A percentile compares a stretch with the other conserved stretches of the same genome.
These are phyloP conservation scores for Madurella fahalii DNA, from an alignment of 2,329 filamentous ascomycete genomes.

Conservation along the genomic window DNA sequence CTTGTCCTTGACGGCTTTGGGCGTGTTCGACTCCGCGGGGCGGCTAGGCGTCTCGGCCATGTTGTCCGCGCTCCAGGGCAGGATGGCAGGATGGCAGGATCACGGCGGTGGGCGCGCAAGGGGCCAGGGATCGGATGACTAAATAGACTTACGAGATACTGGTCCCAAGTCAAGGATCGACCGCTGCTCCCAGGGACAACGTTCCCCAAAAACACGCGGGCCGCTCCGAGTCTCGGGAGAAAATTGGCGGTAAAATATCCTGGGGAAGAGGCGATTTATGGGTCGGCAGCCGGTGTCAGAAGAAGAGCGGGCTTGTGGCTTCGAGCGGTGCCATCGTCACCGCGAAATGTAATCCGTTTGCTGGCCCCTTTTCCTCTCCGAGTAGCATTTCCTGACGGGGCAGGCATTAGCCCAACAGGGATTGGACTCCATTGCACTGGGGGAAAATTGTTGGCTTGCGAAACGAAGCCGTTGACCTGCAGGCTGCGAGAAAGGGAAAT, in stretches of 20 bases:
- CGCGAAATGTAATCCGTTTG: slow-evolving; percentile 11
- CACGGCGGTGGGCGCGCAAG: not conserved
- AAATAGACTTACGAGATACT: not conserved
- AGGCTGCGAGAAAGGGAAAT: slow-evolving; percentile 2
- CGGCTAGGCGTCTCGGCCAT: slow-evolving; percentile 31
- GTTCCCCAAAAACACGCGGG: no score
- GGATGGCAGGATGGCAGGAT: not conserved
- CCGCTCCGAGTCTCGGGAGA: no score
- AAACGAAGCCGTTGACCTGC: not conserved
- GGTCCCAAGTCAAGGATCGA: no score
- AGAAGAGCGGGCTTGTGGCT: slow-evolving; percentile 9
- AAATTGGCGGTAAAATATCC: no score
- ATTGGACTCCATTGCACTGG: not conserved
- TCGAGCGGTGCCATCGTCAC: slow-evolving; percentile 12
- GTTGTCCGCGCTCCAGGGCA: slow-evolving; percentile 12
- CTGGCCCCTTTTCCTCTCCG: slow-evolving; percentile 15
- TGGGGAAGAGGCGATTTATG: no score
- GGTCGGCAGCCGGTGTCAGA: no score
- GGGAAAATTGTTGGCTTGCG: not conserved
- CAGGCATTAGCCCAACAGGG: slow-evolving; percentile 13
- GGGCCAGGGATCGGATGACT: not conserved
- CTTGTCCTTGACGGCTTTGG: slow-evolving; percentile 71
- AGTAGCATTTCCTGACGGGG: slow-evolving; percentile 16
- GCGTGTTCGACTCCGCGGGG: slow-evolving; percentile 38
- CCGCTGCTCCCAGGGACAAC: no score